Conservation (phyloP, 164 flowering plant genomes). For the Annona cherimola region DNA sequence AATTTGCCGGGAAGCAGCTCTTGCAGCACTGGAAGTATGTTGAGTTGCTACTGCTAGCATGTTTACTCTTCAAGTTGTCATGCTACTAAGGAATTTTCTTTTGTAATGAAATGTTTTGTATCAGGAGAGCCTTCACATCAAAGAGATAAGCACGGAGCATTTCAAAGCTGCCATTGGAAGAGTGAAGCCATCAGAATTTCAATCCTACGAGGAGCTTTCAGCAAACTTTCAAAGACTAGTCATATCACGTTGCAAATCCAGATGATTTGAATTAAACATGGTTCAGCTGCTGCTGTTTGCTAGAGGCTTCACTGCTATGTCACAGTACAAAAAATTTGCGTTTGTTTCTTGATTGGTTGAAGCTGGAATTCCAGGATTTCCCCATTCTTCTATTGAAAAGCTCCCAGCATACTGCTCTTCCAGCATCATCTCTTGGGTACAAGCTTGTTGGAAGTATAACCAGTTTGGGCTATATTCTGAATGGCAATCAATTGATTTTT, state of each 20-base stretch:
- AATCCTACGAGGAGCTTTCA: conserved; percentile 45
- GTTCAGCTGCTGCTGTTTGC: not conserved
- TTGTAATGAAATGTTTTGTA: not conserved
- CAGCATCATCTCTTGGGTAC: too few species aligned
- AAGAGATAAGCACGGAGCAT: conserved; percentile 64
- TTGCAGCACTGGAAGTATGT: conserved; percentile 69
- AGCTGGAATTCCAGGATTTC: conserved; percentile 13
- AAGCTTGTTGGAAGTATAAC: too few species aligned
- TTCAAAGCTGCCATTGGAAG: conserved; percentile 45
- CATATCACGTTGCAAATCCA: conserved; percentile 32
- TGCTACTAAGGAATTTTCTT: not conserved
- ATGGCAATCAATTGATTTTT: too few species aligned
- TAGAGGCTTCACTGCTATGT: not conserved
- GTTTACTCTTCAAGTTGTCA: not conserved
- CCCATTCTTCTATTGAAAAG: not conserved
- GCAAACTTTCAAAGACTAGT: conserved; percentile 55
- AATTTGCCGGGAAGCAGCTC: conserved; percentile 73
- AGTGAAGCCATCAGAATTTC: conserved; percentile 54
- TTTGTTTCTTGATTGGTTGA: conserved; percentile 1
- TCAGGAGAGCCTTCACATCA: conserved; percentile 65
- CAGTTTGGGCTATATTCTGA: too few species aligned
- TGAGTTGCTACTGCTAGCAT: conserved; percentile 4
- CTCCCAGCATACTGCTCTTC: not conserved
- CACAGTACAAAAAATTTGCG: not conserved
- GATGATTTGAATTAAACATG: not conserved